A percentile compares a stretch with the other conserved stretches of the same genome.
phyloP scores from a whole-genome alignment of 495 filamentous ascomycete species.

The Tuber aestivum region DNA sequence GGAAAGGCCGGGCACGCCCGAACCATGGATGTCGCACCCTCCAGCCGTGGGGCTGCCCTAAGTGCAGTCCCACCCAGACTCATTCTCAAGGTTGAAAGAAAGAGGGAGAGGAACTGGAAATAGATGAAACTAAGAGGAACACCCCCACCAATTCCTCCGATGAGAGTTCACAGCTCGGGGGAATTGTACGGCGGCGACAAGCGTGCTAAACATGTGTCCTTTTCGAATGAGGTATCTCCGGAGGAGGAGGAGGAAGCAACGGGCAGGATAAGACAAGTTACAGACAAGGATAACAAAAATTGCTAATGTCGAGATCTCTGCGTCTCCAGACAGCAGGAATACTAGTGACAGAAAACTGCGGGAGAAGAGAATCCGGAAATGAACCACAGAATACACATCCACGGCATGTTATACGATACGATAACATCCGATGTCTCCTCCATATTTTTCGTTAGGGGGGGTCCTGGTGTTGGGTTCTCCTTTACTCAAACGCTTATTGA shows the following conservation, averaged over 20 bases:
- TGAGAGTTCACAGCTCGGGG: too few relatives aligned
- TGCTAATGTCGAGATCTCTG: not conserved
- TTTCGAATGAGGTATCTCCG: not conserved
- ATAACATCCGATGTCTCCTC: not conserved
- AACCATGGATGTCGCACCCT: too few relatives aligned
- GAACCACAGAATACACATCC: not conserved
- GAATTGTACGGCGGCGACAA: too few relatives aligned
- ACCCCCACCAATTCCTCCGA: too few relatives aligned
- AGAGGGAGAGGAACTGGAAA: too few relatives aligned
- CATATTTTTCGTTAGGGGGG: not conserved
- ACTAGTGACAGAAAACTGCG: too few relatives aligned
- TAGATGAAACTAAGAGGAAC: too few relatives aligned
- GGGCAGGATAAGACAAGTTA: too few relatives aligned
- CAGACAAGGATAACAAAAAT: not conserved
- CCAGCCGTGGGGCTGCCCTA: too few relatives aligned
- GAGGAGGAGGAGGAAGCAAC: not conserved
- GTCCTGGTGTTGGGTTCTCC: not conserved
- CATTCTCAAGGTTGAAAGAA: too few relatives aligned
- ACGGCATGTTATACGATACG: not conserved
- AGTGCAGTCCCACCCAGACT: too few relatives aligned
- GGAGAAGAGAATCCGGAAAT: not conserved
- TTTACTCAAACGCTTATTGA: not conserved
- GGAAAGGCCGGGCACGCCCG: too few relatives aligned
- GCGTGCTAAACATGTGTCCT: not conserved
- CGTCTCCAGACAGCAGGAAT: not conserved